Percentiles rank a stretch among this genome's conserved stretches.
Conservation (phyloP, 2,329 filamentous ascomycete genomes). For the Dothidotthia symphoricarpi region DNA sequence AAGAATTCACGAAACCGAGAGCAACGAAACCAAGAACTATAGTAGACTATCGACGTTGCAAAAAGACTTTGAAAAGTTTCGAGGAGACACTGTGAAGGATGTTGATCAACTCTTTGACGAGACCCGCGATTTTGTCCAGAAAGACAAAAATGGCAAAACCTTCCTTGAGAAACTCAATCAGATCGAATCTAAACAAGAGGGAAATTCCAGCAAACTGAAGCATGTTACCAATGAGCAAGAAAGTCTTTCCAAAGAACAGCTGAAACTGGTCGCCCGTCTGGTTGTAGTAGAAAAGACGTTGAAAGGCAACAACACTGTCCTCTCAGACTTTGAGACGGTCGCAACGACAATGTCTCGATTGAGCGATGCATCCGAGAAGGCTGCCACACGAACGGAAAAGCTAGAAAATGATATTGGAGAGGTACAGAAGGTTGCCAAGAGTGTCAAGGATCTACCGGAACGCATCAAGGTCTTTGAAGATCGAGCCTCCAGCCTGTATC, state of each 20-base stretch:
- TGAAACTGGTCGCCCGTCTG: neutral
- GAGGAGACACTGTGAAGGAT: neutral
- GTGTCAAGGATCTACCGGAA: constrained; percentile 1
- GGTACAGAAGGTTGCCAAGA: neutral
- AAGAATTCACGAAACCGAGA: neutral
- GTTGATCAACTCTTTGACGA: neutral
- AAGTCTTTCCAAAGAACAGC: neutral
- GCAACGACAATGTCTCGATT: too few relatives aligned
- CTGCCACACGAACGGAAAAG: neutral
- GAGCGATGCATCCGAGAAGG: too few relatives aligned
- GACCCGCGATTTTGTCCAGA: neutral
- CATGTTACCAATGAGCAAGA: neutral
- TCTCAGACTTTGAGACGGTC: neutral
- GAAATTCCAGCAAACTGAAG: neutral
- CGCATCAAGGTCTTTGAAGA: too few relatives aligned
- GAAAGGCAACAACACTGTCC: neutral
- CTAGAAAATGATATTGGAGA: neutral
- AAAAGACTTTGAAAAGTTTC: neutral
- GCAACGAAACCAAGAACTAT: neutral
- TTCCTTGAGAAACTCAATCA: neutral
- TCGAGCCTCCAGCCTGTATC: too few relatives aligned
- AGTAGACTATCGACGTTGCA: neutral
- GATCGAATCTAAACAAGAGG: too few relatives aligned
- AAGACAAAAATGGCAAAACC: neutral
- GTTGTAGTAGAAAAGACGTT: neutral